A percentile compares a stretch with the other conserved stretches of the same genome.
Evolutionary conservation across 2,329 filamentous ascomycete genomes (phyloP).

Genomic region (Nigrograna mackinnonii): DNA sequence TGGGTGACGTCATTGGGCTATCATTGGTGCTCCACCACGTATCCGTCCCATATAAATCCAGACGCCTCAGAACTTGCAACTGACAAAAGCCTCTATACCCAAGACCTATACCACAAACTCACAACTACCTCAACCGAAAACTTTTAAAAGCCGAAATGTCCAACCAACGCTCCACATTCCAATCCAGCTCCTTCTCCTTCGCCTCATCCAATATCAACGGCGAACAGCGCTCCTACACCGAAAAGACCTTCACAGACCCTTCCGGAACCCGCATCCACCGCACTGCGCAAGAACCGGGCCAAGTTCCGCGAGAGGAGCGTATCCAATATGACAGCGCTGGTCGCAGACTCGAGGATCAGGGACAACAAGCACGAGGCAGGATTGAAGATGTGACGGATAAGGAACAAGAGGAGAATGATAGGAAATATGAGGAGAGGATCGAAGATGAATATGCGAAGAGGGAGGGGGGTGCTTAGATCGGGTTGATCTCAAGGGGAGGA

Average conservation of each 20-base stretch:
- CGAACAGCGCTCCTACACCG: slow-evolving; percentile 19
- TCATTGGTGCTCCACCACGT: too few species aligned
- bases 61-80: too few species aligned
- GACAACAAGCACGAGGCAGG: slow-evolving; percentile 6
- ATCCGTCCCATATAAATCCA: too few species aligned
- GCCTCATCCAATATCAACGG: slow-evolving; percentile 30
- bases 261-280: slow-evolving; percentile 30
- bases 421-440: slow-evolving; percentile 44
- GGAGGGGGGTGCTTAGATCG: slow-evolving; percentile 46
- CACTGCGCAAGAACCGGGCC: slow-evolving; percentile 28
- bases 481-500: too few species aligned
- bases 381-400: slow-evolving; percentile 39
- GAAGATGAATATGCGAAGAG: slow-evolving; percentile 50
- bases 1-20: too few species aligned
- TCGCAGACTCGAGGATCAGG: slow-evolving; percentile 13
- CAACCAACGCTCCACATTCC: slow-evolving; percentile 22
- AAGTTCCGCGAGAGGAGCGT: slow-evolving; percentile 26
- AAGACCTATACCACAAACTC: neutral
- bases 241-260: slow-evolving; percentile 28
- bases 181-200: slow-evolving; percentile 28
- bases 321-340: slow-evolving; percentile 25
- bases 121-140: too few species aligned
- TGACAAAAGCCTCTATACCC: neutral
- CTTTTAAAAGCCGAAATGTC: slow-evolving; percentile 4
- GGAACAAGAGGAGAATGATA: slow-evolving; percentile 38